Evolutionary conservation across 1,284 basidiomycete species (phyloP).

Genomic region (Ustilago loliicola): DNA sequence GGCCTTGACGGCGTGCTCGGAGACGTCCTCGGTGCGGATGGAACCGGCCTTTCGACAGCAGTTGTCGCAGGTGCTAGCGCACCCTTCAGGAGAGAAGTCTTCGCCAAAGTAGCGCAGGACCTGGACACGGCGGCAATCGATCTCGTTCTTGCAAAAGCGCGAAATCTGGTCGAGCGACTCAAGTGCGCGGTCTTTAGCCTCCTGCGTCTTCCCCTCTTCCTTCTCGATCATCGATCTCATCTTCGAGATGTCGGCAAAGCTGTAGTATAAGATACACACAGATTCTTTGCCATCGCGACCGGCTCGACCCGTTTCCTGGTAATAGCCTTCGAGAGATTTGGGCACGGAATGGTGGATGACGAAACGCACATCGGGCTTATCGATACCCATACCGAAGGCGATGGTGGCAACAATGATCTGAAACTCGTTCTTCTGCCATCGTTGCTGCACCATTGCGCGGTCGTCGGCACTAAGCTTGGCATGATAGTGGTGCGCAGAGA

Average conservation of each 20-base stretch:
- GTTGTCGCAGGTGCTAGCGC: slow-evolving; percentile 81
- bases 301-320: slow-evolving; percentile 87
- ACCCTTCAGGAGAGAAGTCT: slow-evolving; percentile 75
- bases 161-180: slow-evolving; percentile 77
- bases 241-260: slow-evolving; percentile 74
- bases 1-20: slow-evolving; percentile 74
- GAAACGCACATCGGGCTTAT: slow-evolving; percentile 85
- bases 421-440: slow-evolving; percentile 82
- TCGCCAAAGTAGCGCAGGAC: slow-evolving; percentile 82
- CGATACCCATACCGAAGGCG: slow-evolving; percentile 95
- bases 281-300: slow-evolving; percentile 79
- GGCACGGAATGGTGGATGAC: slow-evolving; percentile 83
- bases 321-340: slow-evolving; percentile 79
- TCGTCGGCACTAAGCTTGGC: slow-evolving; percentile 81
- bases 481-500: slow-evolving; percentile 87
- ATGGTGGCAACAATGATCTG: slow-evolving; percentile 90
- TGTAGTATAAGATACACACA: slow-evolving; percentile 73
- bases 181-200: slow-evolving; percentile 76
- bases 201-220: slow-evolving; percentile 73
- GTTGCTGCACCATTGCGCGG: slow-evolving; percentile 77
- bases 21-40: slow-evolving; percentile 73
- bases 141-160: slow-evolving; percentile 83
- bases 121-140: slow-evolving; percentile 87
- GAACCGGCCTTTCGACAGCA: slow-evolving; percentile 72
- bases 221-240: slow-evolving; percentile 75